Conservation (phyloP, 495 filamentous ascomycete genomes). For the Parachaetomium inaequale region DNA sequence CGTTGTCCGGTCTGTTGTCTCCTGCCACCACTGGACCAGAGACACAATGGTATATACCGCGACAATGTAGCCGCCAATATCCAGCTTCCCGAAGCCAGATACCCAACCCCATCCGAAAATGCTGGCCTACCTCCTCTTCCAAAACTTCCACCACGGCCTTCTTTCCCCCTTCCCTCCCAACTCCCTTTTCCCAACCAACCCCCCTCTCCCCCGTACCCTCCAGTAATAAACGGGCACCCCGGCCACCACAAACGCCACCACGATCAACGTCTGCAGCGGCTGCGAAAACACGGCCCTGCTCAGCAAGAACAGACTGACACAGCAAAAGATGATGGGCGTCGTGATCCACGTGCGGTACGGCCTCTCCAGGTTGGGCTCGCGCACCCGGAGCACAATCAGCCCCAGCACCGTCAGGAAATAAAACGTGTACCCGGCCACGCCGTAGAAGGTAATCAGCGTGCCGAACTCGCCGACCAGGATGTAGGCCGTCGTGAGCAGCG, state of each 20-base stretch:
- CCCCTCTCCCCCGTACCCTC: constrained; percentile 50
- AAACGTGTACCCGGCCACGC: constrained; percentile 92
- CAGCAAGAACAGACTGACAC: constrained; percentile 88
- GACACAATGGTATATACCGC: not conserved
- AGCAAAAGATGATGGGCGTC: constrained; percentile 97
- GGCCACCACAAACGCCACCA: constrained; percentile 74
- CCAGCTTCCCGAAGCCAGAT: constrained; percentile 7
- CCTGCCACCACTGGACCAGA: not conserved
- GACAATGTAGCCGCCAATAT: not conserved
- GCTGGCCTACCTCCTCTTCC: constrained; percentile 32
- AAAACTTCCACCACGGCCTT: constrained; percentile 45
- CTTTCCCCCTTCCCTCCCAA: constrained; percentile 16
- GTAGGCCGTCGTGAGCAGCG: constrained; percentile 65
- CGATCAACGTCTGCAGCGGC: constrained; percentile 83
- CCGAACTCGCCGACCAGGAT: constrained; percentile 83
- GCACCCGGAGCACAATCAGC: constrained; percentile 83
- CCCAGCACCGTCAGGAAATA: constrained; percentile 96
- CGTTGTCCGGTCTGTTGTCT: not conserved
- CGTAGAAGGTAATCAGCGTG: constrained; percentile 92
- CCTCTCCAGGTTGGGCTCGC: constrained; percentile 79
- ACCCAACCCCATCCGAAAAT: not conserved
- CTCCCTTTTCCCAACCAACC: constrained; percentile 40
- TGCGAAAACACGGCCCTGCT: constrained; percentile 82
- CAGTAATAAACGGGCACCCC: constrained; percentile 88
- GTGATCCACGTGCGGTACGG: constrained; percentile 95